A percentile compares a stretch with the other conserved stretches of the same genome.
Evolutionary conservation across 192 early-diverging fungal genomes (phyloP).

Genomic region (Entomortierella beljakovae): DNA sequence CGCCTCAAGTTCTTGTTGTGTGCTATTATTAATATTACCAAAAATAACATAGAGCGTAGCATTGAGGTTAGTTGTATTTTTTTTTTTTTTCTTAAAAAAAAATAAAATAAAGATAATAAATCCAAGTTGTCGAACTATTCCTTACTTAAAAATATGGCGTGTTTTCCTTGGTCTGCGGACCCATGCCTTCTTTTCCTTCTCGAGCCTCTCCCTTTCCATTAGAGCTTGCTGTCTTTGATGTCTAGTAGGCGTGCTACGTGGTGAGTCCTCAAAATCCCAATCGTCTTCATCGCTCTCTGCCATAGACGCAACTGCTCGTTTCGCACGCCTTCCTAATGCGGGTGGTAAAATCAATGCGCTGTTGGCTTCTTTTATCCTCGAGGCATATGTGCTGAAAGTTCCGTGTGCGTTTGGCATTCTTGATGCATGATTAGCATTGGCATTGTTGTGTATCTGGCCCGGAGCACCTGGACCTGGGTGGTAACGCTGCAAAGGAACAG

Average conservation of each 20-base stretch:
- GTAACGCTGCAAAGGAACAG: constrained; percentile 3
- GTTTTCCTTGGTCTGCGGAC: constrained; percentile 40
- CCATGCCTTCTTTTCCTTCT: constrained; percentile 56
- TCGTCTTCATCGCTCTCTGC: constrained; percentile 62
- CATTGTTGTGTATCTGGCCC: background rate
- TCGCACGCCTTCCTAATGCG: constrained; percentile 50
- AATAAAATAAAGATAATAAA: background rate
- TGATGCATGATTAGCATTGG: constrained; percentile 2
- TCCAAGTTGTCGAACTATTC: background rate
- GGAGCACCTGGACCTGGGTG: background rate
- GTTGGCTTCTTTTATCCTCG: constrained; percentile 62
- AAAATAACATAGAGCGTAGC: background rate
- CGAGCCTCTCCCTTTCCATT: constrained; percentile 32
- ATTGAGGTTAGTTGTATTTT: background rate
- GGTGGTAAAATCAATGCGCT: constrained; percentile 62
- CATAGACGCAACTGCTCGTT: constrained; percentile 49
- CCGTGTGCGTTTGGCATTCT: constrained; percentile 36
- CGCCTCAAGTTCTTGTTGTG: constrained; percentile 57
- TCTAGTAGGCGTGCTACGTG: constrained; percentile 43
- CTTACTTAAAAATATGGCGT: constrained; percentile 54
- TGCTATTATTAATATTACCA: constrained; percentile 28
- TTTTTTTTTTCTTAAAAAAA: background rate
- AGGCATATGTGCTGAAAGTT: constrained; percentile 61
- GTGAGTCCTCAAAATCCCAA: constrained; percentile 56
- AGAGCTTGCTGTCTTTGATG: constrained; percentile 14